These are phyloP conservation scores for Chenopodium berlandieri DNA, from an alignment of 148 eudicot genomes.

Conservation along the genomic window DNA sequence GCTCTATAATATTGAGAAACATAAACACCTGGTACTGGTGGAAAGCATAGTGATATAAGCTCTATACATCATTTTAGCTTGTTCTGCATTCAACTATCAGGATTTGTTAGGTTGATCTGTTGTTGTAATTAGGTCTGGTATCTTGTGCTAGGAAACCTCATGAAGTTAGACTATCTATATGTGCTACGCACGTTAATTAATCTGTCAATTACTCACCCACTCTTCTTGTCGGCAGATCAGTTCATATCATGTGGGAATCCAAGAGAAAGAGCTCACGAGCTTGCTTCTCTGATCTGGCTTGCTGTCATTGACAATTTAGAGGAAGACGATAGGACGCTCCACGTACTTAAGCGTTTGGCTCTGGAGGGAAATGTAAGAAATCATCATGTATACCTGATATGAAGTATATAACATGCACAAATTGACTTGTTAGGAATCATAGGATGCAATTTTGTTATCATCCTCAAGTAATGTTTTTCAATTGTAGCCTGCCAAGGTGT, in stretches of 20 bases:
- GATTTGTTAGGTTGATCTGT: too few species aligned
- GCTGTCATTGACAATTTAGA: slow-evolving; percentile 73
- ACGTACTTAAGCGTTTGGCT: slow-evolving; percentile 63
- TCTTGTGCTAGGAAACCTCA: not conserved
- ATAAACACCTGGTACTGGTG: not conserved
- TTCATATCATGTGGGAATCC: slow-evolving; percentile 78
- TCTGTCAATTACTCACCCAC: slow-evolving; percentile 4
- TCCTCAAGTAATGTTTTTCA: not conserved
- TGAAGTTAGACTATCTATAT: not conserved
- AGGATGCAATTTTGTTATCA: not conserved
- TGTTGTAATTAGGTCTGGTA: not conserved
- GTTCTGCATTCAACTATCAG: not conserved
- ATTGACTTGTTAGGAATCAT: not conserved
- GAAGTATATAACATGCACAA: not conserved
- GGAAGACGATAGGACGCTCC: slow-evolving; percentile 58
- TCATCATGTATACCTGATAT: not conserved
- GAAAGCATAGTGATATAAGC: not conserved
- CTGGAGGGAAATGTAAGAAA: slow-evolving; percentile 59
- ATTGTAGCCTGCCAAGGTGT: not conserved
- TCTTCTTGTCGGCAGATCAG: slow-evolving; percentile 49
- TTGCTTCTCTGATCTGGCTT: slow-evolving; percentile 67
- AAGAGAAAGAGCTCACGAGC: slow-evolving; percentile 57
- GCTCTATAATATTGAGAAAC: not conserved
- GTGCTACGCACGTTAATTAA: not conserved
- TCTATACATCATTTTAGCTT: not conserved